These are phyloP conservation scores for Botryotinia globosa DNA, from an alignment of 2,329 filamentous ascomycete genomes.

Conservation along the genomic window DNA sequence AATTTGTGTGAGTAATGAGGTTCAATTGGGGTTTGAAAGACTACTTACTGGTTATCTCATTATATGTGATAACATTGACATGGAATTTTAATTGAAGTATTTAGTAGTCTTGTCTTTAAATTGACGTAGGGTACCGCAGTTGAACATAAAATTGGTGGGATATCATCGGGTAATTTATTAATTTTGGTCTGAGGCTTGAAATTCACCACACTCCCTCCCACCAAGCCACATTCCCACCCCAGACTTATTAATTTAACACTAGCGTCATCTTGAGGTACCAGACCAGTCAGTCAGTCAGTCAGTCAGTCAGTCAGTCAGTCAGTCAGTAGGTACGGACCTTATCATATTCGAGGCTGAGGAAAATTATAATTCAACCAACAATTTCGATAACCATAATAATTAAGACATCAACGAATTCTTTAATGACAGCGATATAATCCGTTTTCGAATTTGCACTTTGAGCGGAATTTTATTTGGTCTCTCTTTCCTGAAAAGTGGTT, in stretches of 20 bases:
- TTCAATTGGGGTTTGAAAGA: neutral
- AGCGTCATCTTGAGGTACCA: conserved; percentile 10
- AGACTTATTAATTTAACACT: neutral
- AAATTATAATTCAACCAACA: conserved; percentile 7
- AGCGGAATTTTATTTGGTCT: neutral
- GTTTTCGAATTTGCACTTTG: neutral
- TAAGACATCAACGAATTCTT: neutral
- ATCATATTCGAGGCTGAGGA: conserved; percentile 27
- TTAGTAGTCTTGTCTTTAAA: neutral
- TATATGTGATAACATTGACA: neutral
- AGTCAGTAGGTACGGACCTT: neutral
- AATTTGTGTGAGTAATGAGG: neutral
- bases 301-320: too few species aligned
- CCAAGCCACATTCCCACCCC: neutral
- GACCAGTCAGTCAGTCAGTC: neutral
- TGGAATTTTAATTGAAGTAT: neutral
- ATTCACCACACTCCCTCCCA: neutral
- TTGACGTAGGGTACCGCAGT: neutral
- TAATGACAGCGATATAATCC: neutral
- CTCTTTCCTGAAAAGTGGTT: neutral
- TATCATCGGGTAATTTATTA: neutral
- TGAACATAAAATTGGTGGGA: neutral
- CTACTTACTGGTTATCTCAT: neutral
- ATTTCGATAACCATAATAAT: neutral
- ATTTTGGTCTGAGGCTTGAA: neutral